These are phyloP conservation scores for Melanogaster broomeanus DNA, from an alignment of 768 basidiomycete species.

Conservation along the genomic window DNA sequence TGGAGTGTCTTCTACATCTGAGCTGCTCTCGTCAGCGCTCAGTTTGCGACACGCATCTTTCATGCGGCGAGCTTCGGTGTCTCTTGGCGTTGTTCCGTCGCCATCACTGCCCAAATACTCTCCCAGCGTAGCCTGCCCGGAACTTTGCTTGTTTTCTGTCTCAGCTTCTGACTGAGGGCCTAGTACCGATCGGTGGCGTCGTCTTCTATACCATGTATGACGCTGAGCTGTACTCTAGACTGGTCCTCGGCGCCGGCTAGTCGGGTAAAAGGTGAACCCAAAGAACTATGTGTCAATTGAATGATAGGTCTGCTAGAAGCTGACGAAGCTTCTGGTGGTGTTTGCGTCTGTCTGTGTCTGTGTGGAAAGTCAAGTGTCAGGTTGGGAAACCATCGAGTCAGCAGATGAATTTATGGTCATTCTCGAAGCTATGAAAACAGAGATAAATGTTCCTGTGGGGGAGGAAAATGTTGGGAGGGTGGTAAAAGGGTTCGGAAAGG, in stretches of 20 bases:
- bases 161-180: constrained; percentile 37
- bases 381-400: constrained; percentile 44
- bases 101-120: constrained; percentile 24
- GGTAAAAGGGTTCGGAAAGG: constrained; percentile 41
- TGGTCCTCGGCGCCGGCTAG: no score
- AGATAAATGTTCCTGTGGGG: constrained; percentile 50
- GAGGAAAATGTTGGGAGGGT: constrained; percentile 46
- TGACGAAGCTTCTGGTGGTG: constrained; percentile 2
- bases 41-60: neutral
- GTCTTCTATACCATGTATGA: no score
- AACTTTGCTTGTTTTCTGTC: neutral
- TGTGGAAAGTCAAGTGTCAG: constrained; percentile 52
- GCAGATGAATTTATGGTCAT: constrained; percentile 47
- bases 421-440: constrained; percentile 70
- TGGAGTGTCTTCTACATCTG: constrained; percentile 8
- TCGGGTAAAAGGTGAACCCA: no score
- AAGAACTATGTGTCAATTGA: neutral
- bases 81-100: neutral
- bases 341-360: constrained; percentile 39
- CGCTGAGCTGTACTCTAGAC: no score
- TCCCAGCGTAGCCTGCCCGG: constrained; percentile 24
- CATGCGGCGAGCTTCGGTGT: neutral
- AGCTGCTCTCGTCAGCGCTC: constrained; percentile 14
- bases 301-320: constrained; percentile 1
- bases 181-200: no score